Percentiles rank a stretch among this genome's conserved stretches.
These are phyloP conservation scores for Fusarium sp. DNA, from an alignment of 2,329 filamentous ascomycete genomes.

Conservation along the genomic window DNA sequence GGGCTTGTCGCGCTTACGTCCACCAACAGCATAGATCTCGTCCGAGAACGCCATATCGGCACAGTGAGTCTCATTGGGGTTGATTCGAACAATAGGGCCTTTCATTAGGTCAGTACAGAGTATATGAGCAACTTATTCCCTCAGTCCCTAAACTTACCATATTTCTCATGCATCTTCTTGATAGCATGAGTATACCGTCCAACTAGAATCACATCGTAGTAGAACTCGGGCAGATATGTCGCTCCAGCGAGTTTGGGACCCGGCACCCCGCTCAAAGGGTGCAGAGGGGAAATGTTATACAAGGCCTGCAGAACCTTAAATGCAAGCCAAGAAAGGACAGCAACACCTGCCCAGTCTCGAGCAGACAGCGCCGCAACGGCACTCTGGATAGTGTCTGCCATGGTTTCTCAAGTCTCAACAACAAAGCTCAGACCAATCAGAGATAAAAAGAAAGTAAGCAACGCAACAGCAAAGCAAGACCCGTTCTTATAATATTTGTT, in stretches of 20 bases:
- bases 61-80: slow-evolving; percentile 16
- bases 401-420: neutral
- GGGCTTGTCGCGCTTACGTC: slow-evolving; percentile 23
- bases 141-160: neutral
- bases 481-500: neutral
- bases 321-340: neutral
- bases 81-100: slow-evolving; percentile 21
- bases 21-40: slow-evolving; percentile 18
- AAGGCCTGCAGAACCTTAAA: slow-evolving; percentile 2
- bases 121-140: rapidly evolving
- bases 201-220: slow-evolving; percentile 23
- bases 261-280: slow-evolving; percentile 17
- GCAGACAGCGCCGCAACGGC: neutral
- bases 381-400: neutral
- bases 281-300: slow-evolving; percentile 23
- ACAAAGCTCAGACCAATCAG: neutral
- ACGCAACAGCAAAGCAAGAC: neutral
- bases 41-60: slow-evolving; percentile 27
- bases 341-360: neutral
- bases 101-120: neutral
- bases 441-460: neutral
- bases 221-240: slow-evolving; percentile 25
- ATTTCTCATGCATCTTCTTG: slow-evolving; percentile 22
- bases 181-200: slow-evolving; percentile 25
- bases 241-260: slow-evolving; percentile 20